Percentiles rank a stretch among this genome's conserved stretches.
phyloP scores from a whole-genome alignment of 495 filamentous ascomycete genomes.

The Penicillium fimorum region DNA sequence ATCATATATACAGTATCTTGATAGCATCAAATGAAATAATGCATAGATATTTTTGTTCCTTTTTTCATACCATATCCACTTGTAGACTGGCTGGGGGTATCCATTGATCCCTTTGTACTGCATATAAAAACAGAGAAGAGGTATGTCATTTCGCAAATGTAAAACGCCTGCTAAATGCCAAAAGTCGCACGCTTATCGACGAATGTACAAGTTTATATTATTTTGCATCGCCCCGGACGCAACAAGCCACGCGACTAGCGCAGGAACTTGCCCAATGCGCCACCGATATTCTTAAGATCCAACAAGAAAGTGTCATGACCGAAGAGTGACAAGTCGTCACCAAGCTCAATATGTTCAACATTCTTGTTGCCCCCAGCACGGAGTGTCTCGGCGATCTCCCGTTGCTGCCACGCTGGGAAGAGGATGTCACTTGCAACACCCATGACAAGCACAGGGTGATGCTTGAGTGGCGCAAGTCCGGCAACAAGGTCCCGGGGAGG shows the following conservation, averaged over 20 bases:
- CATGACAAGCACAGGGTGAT: slow-evolving; percentile 82
- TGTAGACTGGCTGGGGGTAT: neutral
- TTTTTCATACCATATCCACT: neutral
- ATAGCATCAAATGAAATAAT: neutral
- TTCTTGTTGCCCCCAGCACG: slow-evolving; percentile 69
- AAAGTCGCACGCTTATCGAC: slow-evolving; percentile 5
- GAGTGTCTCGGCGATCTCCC: slow-evolving; percentile 86
- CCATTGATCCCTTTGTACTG: neutral
- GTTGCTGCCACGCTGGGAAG: slow-evolving; percentile 98
- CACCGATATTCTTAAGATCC: slow-evolving; percentile 88
- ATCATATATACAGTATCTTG: neutral
- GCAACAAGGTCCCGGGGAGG: slow-evolving; percentile 76
- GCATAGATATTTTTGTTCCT: neutral
- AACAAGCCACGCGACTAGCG: slow-evolving; percentile 21
- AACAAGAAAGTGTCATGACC: slow-evolving; percentile 96
- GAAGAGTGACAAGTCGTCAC: slow-evolving; percentile 87
- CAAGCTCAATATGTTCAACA: slow-evolving; percentile 85
- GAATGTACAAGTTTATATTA: neutral
- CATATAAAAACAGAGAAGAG: neutral
- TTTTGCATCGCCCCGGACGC: neutral
- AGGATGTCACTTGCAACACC: slow-evolving; percentile 95
- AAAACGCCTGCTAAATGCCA: slow-evolving; percentile 15
- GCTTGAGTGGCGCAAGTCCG: slow-evolving; percentile 66
- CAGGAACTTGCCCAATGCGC: slow-evolving; percentile 75
- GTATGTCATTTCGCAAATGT: slow-evolving; percentile 6